Base-by-base conservation (phyloP, 2,329 filamentous ascomycete species). In the Calonectria montana region DNA sequence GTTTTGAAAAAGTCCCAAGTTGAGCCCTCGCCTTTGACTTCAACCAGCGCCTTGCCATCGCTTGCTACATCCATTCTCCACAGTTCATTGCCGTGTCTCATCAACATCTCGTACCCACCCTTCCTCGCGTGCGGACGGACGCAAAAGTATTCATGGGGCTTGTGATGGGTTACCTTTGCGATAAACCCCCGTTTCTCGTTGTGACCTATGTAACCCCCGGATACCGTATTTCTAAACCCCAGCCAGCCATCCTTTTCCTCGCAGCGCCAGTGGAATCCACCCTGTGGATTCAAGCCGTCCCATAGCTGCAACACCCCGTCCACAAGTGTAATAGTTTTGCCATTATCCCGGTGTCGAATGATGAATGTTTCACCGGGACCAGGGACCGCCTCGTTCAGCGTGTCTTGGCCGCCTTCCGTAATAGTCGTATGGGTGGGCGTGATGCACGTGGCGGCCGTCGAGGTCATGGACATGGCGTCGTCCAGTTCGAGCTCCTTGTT, bases 181-280 rank as follows among this genome's bases (percentile, higher is more conserved):
- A 78, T 57, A 25, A 81, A 80, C 5, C 55, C 72, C 31, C 69
- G 71, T 2, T 50, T 50, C n/a, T 68, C 69, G 59, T 83, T 74
- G 31, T 84, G 81, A 0, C 84, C 83, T 4, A 85, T 77, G 31
- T 81, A 80, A 1, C 70, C 81, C 0, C 80, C 78, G 1, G 82
- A 82, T 3, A 80, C 77, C 21, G 76, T 77, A 70, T 84, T 83
- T 25, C 76, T 77, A 63, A 86, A 85, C 0, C 84, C 84, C 0
- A 85, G 72, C 82, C 82, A 85, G 2, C 83, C 81, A 6, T 82
- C 76, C 31, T 74, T 79, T 41, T 84, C 83, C 18, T 82, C 78
- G 63, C 84, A 86, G 23, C 72, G 63, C 84, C 84, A 86, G 55
- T 84, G 81, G 29, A 78, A 78, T 15, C 80, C 76, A 37, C 79